phyloP scores from a whole-genome alignment of 257 asterid species.

The Nicotiana noctiflora region DNA sequence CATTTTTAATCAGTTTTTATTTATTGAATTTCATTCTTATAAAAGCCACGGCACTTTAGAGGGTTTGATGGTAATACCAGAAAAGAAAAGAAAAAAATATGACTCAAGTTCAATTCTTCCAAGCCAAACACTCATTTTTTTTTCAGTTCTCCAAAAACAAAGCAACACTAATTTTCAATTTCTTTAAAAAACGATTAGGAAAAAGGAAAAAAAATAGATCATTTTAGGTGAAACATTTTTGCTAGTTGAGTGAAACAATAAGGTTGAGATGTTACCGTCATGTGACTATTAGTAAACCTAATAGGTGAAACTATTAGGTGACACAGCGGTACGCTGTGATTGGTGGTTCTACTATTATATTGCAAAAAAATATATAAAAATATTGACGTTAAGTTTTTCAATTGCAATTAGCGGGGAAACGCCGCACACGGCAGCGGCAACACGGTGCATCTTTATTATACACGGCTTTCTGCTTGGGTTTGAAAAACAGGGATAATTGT shows the following conservation, averaged over 20 bases:
- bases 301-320: not conserved
- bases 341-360: not conserved
- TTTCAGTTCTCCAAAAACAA: too few species aligned
- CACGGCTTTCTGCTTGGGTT: not conserved
- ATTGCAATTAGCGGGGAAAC: not conserved
- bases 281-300: not conserved
- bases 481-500: not conserved
- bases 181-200: not conserved
- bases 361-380: not conserved
- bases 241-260: not conserved
- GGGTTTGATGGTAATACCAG: too few species aligned
- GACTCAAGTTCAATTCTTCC: too few species aligned
- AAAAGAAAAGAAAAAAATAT: too few species aligned
- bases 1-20: too few species aligned
- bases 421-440: conserved; percentile 4
- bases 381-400: not conserved
- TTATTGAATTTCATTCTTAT: too few species aligned
- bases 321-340: not conserved
- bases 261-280: not conserved
- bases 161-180: not conserved
- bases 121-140: too few species aligned
- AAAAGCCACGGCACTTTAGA: too few species aligned
- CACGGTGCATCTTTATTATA: not conserved
- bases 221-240: not conserved
- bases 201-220: not conserved